A percentile compares a stretch with the other conserved stretches of the same genome.
These are phyloP conservation scores for Pseudozyma sp. DNA, from an alignment of 1,284 basidiomycete species.

Conservation along the genomic window DNA sequence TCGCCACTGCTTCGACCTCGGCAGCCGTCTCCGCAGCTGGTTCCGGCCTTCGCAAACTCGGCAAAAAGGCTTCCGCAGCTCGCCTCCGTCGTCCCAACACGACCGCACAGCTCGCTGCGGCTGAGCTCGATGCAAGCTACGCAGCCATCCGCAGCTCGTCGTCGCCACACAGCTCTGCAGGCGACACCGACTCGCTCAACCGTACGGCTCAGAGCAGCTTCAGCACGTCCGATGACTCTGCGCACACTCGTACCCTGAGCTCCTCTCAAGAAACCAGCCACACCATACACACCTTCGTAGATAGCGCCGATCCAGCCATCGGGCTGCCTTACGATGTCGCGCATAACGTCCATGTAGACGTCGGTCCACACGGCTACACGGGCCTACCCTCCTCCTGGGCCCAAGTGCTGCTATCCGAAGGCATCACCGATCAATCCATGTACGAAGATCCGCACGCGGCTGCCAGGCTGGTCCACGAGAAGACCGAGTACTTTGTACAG, in stretches of 20 bases:
- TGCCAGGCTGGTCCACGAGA: constrained; percentile 30
- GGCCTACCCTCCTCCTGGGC: constrained; percentile 58
- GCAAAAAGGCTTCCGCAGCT: constrained; percentile 51
- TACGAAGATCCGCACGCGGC: constrained; percentile 37
- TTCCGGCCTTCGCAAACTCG: constrained; percentile 49
- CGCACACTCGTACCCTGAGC: constrained; percentile 5
- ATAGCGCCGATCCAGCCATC: constrained; percentile 51
- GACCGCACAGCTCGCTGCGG: constrained; percentile 12
- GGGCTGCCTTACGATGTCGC: constrained; percentile 55
- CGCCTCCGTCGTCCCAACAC: constrained; percentile 33
- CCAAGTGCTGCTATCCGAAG: constrained; percentile 38
- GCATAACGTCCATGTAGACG: constrained; percentile 61
- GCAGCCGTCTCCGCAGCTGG: constrained; percentile 51
- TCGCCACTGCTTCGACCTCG: constrained; percentile 42
- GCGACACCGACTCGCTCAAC: neutral
- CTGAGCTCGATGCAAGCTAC: constrained; percentile 30
- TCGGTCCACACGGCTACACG: constrained; percentile 58
- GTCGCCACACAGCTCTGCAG: constrained; percentile 1
- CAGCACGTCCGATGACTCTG: neutral
- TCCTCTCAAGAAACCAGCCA: neutral
- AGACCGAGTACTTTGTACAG: constrained; percentile 47
- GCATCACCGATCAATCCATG: constrained; percentile 35
- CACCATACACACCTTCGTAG: constrained; percentile 14
- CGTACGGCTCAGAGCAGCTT: neutral
- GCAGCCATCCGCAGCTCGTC: constrained; percentile 13